phyloP scores from a whole-genome alignment of 768 basidiomycete genomes.

The Suillus lakei region DNA sequence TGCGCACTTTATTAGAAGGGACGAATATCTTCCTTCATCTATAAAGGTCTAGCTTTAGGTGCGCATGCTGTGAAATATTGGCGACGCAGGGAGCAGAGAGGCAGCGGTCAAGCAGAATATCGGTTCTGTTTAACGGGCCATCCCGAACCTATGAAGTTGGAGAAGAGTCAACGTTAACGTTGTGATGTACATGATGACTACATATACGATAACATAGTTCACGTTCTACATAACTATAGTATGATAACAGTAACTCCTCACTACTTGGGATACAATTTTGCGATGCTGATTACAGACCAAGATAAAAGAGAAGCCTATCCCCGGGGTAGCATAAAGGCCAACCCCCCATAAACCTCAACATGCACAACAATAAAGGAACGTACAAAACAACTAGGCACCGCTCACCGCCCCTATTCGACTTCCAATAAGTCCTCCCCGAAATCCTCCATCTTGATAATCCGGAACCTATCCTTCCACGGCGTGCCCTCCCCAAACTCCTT shows the following conservation, averaged over 20 bases:
- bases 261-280: background rate
- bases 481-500: conserved; percentile 67
- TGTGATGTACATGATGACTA: background rate
- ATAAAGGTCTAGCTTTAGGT: too few relatives aligned
- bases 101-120: background rate
- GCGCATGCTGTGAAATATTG: background rate
- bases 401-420: conserved; percentile 30
- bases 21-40: too few relatives aligned
- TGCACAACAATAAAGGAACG: conserved; percentile 7
- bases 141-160: too few relatives aligned
- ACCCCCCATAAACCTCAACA: background rate
- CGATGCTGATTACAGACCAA: background rate
- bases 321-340: background rate
- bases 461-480: conserved; percentile 47
- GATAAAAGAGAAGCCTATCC: background rate
- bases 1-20: too few relatives aligned
- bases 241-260: background rate
- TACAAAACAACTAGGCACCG: background rate
- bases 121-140: too few relatives aligned
- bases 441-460: conserved; percentile 67
- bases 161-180: background rate
- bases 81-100: background rate
- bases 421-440: conserved; percentile 66
- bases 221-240: background rate
- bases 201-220: background rate